Conservation (phyloP, 2,329 filamentous ascomycete genomes). For the Emmonsia crescens region DNA sequence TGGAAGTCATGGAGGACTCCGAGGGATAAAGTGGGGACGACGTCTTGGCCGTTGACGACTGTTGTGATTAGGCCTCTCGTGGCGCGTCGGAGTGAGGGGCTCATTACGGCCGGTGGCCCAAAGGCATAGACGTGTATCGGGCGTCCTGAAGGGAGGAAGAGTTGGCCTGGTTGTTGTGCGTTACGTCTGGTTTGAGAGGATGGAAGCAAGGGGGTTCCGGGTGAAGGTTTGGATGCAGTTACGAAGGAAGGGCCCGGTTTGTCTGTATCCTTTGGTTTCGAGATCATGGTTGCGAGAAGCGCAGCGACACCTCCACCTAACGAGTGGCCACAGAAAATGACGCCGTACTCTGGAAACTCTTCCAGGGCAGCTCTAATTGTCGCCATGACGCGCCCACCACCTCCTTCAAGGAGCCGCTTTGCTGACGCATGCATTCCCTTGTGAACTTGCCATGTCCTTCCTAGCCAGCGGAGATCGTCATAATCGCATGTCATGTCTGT, state of each 20-base stretch:
- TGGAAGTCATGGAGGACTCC: constrained; percentile 67
- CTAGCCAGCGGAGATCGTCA: constrained; percentile 45
- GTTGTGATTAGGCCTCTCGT: constrained; percentile 67
- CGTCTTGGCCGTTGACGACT: constrained; percentile 59
- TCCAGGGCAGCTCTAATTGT: constrained; percentile 56
- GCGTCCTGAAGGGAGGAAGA: constrained; percentile 53
- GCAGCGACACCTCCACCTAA: constrained; percentile 60
- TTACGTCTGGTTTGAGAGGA: constrained; percentile 13
- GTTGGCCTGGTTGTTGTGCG: constrained; percentile 16
- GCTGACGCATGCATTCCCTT: constrained; percentile 66
- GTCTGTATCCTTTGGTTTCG: constrained; percentile 44
- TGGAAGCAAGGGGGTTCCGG: constrained; percentile 31
- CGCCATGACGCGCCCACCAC: constrained; percentile 54
- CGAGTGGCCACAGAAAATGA: constrained; percentile 60
- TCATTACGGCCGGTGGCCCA: constrained; percentile 63
- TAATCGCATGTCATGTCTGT: constrained; percentile 67
- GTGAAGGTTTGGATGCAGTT: constrained; percentile 39
- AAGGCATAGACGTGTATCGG: constrained; percentile 73
- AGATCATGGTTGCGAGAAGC: constrained; percentile 59
- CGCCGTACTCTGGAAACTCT: constrained; percentile 57
- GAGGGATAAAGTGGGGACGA: constrained; percentile 63
- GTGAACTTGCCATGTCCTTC: constrained; percentile 57
- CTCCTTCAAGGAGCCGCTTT: constrained; percentile 54
- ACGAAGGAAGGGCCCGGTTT: constrained; percentile 49
- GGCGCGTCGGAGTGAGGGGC: constrained; percentile 55